A percentile compares a stretch with the other conserved stretches of the same genome.
Evolutionary conservation across 345 rosid species (phyloP).

Genomic region (Eucalyptus brandiana): DNA sequence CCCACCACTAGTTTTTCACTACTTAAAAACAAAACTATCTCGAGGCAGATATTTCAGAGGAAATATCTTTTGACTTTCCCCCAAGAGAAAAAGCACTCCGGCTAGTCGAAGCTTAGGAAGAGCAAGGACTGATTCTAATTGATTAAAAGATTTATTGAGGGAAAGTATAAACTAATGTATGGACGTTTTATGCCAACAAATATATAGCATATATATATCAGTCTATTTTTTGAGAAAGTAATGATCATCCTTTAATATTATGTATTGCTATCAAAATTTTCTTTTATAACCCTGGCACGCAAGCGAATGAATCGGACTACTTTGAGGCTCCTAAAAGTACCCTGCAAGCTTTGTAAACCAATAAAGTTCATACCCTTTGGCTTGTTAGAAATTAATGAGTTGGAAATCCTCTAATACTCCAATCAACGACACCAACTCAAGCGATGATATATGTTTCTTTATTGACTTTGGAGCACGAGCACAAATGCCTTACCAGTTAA

Average conservation of each 20-base stretch:
- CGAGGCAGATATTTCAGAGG: background rate
- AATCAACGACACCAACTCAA: background rate
- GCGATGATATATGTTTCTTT: background rate
- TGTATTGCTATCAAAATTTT: background rate
- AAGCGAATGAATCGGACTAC: background rate
- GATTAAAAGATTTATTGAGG: background rate
- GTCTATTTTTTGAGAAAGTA: background rate
- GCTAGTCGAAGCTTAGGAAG: background rate
- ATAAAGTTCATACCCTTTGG: background rate
- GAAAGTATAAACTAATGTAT: background rate
- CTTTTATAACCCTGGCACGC: background rate
- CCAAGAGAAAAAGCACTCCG: background rate
- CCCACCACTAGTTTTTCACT: background rate
- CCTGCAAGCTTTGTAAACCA: background rate
- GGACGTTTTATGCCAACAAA: background rate
- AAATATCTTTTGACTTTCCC: background rate
- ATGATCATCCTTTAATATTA: background rate
- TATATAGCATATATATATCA: background rate
- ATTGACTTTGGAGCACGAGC: background rate
- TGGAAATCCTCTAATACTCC: background rate
- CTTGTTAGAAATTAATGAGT: background rate
- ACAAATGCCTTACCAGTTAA: background rate
- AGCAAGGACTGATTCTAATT: background rate
- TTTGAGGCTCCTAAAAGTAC: background rate
- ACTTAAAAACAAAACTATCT: background rate